Conservation (phyloP, 2,329 filamentous ascomycete species). For the Aspergillus pseudoviridinutans region DNA sequence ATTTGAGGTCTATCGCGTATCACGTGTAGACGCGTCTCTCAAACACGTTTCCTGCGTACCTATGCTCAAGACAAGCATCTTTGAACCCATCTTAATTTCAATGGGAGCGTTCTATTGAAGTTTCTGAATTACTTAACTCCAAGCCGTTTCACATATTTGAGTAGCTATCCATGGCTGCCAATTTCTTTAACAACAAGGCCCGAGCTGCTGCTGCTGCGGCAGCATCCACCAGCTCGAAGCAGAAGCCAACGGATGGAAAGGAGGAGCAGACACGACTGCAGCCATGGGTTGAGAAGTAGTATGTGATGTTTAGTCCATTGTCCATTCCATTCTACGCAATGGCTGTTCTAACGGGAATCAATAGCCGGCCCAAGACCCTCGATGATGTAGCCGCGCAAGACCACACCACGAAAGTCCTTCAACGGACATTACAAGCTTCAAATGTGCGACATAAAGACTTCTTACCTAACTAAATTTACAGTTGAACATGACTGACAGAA, state of each 20-base stretch:
- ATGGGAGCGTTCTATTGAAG: background rate
- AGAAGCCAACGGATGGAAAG: slow-evolving; percentile 60
- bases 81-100: background rate
- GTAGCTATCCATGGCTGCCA: slow-evolving; percentile 57
- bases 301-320: slow-evolving; percentile 17
- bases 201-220: slow-evolving; percentile 64
- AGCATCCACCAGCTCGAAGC: slow-evolving; percentile 64
- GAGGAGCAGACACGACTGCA: slow-evolving; percentile 66
- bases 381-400: slow-evolving; percentile 96
- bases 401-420: slow-evolving; percentile 89
- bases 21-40: slow-evolving; percentile 33
- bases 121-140: background rate
- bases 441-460: slow-evolving; percentile 56
- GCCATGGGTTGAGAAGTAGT: slow-evolving; percentile 99
- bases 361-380: slow-evolving; percentile 88
- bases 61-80: slow-evolving; percentile 2
- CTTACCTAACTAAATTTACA: background rate
- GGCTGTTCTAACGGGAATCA: slow-evolving; percentile 1
- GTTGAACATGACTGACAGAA: background rate
- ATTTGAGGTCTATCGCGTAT: slow-evolving; percentile 19
- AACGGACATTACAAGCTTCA: slow-evolving; percentile 87
- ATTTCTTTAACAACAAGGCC: slow-evolving; percentile 94
- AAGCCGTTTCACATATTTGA: background rate
- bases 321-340: too few relatives aligned
- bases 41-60: slow-evolving; percentile 12